Base-by-base conservation (phyloP, 768 basidiomycete species). In the Termitomyces sp. region DNA sequence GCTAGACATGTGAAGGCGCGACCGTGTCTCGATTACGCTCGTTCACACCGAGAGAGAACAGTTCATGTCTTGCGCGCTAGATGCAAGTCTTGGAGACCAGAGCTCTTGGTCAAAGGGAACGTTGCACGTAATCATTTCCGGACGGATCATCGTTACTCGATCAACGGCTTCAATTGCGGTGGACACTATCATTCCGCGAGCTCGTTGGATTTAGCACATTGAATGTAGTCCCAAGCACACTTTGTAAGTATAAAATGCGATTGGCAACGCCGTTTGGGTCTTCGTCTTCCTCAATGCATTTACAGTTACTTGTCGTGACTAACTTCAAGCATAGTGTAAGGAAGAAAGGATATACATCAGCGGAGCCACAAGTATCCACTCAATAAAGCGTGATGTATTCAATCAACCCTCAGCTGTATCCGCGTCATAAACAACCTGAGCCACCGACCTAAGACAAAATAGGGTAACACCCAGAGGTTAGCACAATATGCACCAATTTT, bases 381-480 rank as follows among this genome's bases (percentile, higher is more conserved):
- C 45, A 5, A 22, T 4, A 20, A 20, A 22, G 1, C 2, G 2
- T 24, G 7, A 47, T 4, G 0, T 42, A 48, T 50, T 37, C 5
- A 52, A 26, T 22, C 5, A 52, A 26, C 26, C 18, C 16, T 41
- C 39, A 13, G 49, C 8, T 3, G 29, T 33, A 37, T 61, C 60
- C 8, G 13, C 7, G n/a, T 60, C 59, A 22, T 63, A 63, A 15
- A 63, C 54, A 31, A 63, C 46, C 20, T 47, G 39, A 16, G 59
- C 62, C 4, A 56, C 54, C 34, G 58, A 33, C 20, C 62, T 63
- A n/a, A n/a, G n/a, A 33, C 10, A 18, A n/a, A n/a, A n/a, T 18
- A 49, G 6, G 31, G 13, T 20, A 34, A 50, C 9, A 15, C 6
- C 6, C 15, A 50, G 4, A 7, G 5, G 13, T 49, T 12, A 50